These are phyloP conservation scores for Tylopilus subfusipes DNA, from an alignment of 768 basidiomycete genomes.

Conservation along the genomic window DNA sequence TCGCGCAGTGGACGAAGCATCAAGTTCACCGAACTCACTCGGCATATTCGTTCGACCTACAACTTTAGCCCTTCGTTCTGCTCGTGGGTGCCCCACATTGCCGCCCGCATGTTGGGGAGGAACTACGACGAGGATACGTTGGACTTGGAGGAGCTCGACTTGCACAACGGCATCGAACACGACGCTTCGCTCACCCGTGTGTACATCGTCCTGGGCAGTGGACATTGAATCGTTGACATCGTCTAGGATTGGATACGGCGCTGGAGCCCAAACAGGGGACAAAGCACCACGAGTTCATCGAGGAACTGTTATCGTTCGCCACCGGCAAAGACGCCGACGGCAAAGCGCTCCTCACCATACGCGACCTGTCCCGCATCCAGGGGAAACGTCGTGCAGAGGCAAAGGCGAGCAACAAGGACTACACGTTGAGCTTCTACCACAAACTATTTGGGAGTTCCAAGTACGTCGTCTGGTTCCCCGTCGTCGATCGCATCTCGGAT, in stretches of 20 bases:
- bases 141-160: slow-evolving; percentile 61
- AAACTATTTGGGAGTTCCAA: slow-evolving; percentile 67
- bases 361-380: slow-evolving; percentile 57
- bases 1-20: slow-evolving; percentile 70
- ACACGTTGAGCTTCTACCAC: slow-evolving; percentile 48
- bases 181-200: slow-evolving; percentile 34
- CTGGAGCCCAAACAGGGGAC: slow-evolving; percentile 49
- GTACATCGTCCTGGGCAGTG: not conserved
- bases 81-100: slow-evolving; percentile 58
- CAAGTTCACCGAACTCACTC: slow-evolving; percentile 48
- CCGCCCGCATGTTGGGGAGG: slow-evolving; percentile 55
- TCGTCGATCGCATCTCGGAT: not conserved
- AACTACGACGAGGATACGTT: slow-evolving; percentile 55
- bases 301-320: slow-evolving; percentile 56
- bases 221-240: not conserved
- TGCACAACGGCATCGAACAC: slow-evolving; percentile 60
- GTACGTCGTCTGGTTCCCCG: slow-evolving; percentile 38
- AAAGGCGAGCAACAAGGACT: slow-evolving; percentile 53
- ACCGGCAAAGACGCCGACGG: slow-evolving; percentile 55
- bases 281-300: slow-evolving; percentile 48
- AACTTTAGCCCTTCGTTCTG: slow-evolving; percentile 71
- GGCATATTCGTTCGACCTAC: slow-evolving; percentile 50
- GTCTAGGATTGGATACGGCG: slow-evolving; percentile 51
- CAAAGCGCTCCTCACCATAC: slow-evolving; percentile 44
- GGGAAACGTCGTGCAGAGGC: slow-evolving; percentile 63